These are phyloP conservation scores for Colletotrichum aenigma DNA, from an alignment of 2,329 filamentous ascomycete species.

Conservation along the genomic window DNA sequence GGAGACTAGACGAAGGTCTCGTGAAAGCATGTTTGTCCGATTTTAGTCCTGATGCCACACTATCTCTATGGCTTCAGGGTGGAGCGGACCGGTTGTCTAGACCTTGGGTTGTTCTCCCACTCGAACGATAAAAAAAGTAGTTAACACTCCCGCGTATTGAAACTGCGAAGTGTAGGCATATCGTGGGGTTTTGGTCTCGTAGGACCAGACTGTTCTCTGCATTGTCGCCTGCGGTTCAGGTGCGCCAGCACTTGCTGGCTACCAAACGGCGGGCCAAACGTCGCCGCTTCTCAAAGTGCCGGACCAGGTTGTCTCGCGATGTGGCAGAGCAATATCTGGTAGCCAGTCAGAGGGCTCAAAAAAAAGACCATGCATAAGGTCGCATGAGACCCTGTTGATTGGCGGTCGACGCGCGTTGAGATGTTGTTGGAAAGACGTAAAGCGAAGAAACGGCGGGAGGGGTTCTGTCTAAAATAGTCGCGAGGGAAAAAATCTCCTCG, in stretches of 20 bases:
- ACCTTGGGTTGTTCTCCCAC: conserved; percentile 67
- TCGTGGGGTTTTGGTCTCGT: conserved; percentile 48
- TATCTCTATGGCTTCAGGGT: conserved; percentile 63
- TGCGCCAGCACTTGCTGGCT: not conserved
- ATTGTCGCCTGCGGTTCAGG: not conserved
- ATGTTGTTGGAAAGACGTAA: not conserved
- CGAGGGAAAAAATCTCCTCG: not conserved
- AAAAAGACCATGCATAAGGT: not conserved
- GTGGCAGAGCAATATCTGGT: conserved; percentile 15
- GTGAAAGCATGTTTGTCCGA: conserved; percentile 57
- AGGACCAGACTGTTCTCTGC: not conserved
- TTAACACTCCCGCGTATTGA: conserved; percentile 65
- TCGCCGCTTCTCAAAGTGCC: not conserved
- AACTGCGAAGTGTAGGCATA: conserved; percentile 66
- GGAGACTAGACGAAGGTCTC: not conserved
- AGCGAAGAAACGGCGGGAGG: not conserved
- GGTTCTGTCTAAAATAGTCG: not conserved
- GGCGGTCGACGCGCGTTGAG: not conserved
- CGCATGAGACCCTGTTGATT: not conserved
- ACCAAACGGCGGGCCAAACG: not conserved
- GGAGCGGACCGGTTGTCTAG: conserved; percentile 73
- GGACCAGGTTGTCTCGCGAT: not conserved
- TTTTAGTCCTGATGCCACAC: conserved; percentile 68
- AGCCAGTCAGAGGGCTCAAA: not conserved
- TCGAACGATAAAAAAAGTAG: conserved; percentile 57